Percentiles rank a stretch among this genome's conserved stretches.
These are phyloP conservation scores for Gelatoporia subvermispora DNA, from an alignment of 768 basidiomycete species.

Conservation along the genomic window DNA sequence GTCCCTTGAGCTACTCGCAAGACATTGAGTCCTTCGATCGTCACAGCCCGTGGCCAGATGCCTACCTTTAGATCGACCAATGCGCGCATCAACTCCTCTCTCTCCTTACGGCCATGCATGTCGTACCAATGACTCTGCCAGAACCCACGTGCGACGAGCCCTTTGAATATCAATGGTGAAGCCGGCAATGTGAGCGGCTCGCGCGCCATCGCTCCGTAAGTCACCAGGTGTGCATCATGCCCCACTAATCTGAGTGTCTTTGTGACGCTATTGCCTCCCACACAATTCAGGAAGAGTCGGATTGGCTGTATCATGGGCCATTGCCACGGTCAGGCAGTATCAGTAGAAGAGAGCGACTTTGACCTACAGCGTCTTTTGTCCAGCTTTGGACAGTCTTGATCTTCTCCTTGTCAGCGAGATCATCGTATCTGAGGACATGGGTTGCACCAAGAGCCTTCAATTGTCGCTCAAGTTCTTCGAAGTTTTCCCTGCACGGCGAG, in stretches of 20 bases:
- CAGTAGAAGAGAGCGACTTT: background rate
- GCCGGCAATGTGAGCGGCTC: conserved; percentile 73
- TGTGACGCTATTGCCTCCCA: conserved; percentile 64
- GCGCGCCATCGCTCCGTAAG: conserved; percentile 91
- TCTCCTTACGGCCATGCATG: conserved; percentile 40
- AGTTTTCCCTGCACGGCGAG: conserved; percentile 40
- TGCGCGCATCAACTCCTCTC: conserved; percentile 28
- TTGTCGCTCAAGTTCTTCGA: conserved; percentile 38
- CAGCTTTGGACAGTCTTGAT: conserved; percentile 54
- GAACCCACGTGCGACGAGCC: conserved; percentile 70
- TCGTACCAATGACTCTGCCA: conserved; percentile 76
- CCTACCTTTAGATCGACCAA: conserved; percentile 48
- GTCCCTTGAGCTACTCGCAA: conserved; percentile 51
- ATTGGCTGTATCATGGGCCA: conserved; percentile 29
- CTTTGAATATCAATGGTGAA: conserved; percentile 81
- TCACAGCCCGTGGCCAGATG: background rate
- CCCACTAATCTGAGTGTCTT: conserved; percentile 67
- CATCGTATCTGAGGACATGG: conserved; percentile 74
- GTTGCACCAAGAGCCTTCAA: conserved; percentile 65
- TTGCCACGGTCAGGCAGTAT: background rate
- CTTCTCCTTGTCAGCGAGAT: conserved; percentile 49
- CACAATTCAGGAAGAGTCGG: conserved; percentile 50
- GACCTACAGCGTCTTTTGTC: conserved; percentile 41
- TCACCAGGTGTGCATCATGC: conserved; percentile 66
- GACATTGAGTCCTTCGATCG: background rate